A percentile compares a stretch with the other conserved stretches of the same genome.
Conservation (phyloP, 2,329 filamentous ascomycete genomes). For the Phialophora macrospora region DNA sequence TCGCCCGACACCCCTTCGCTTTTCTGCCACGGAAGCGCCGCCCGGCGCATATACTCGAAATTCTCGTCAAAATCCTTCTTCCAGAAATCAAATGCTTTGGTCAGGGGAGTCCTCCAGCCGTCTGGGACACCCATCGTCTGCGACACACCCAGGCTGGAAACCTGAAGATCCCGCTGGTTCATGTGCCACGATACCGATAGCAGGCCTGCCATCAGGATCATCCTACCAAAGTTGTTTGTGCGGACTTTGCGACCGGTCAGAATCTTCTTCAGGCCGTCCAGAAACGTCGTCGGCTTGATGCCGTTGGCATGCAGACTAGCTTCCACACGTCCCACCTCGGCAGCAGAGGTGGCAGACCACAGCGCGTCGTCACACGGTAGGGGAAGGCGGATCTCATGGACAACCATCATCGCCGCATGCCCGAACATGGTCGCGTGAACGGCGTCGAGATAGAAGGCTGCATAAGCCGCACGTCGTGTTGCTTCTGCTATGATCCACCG, state of each 20-base stretch:
- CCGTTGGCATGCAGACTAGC: conserved; percentile 78
- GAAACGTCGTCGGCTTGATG: conserved; percentile 81
- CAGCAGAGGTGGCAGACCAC: conserved; percentile 87
- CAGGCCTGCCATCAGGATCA: conserved; percentile 89
- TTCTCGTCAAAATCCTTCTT: conserved; percentile 86
- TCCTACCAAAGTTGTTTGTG: conserved; percentile 91
- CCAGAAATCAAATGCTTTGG: conserved; percentile 90
- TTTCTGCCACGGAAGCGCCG: conserved; percentile 38
- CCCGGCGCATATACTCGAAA: conserved; percentile 50
- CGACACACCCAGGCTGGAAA: conserved; percentile 72
- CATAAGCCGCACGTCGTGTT: conserved; percentile 85
- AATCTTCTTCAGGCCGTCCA: conserved; percentile 88
- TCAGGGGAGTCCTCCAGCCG: conserved; percentile 85
- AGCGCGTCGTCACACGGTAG: conserved; percentile 90
- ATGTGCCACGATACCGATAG: conserved; percentile 96
- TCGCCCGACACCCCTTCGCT: conserved; percentile 48
- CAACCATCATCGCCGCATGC: conserved; percentile 94
- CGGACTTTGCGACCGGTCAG: conserved; percentile 82
- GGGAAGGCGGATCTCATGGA: conserved; percentile 89
- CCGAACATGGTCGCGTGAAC: conserved; percentile 98
- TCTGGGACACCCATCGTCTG: conserved; percentile 81
- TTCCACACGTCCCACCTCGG: conserved; percentile 83
- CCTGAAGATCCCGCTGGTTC: conserved; percentile 95
- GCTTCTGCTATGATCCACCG: conserved; percentile 95
- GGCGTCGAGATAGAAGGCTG: conserved; percentile 91